phyloP scores from a whole-genome alignment of 208 protist genomes.

The Leishmania lainsoni region DNA sequence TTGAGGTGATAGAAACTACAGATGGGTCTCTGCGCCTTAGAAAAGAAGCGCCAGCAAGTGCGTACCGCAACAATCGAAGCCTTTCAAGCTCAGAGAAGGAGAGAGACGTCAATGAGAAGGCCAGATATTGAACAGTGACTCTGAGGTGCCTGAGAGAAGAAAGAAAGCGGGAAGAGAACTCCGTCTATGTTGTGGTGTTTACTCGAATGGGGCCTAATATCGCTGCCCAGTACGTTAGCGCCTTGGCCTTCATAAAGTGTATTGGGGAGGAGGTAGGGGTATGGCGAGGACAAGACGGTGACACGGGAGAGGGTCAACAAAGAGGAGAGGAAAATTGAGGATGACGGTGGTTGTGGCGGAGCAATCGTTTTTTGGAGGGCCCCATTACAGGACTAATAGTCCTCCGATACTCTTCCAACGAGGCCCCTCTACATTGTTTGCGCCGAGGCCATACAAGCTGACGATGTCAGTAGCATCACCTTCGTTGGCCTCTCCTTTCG shows the following conservation, averaged over 20 bases:
- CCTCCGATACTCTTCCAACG: background rate
- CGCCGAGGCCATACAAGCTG: background rate
- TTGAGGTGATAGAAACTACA: background rate
- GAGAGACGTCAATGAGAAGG: background rate
- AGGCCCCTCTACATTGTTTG: background rate
- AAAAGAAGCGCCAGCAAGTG: background rate
- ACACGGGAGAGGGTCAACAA: background rate
- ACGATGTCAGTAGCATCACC: background rate
- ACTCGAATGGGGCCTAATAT: background rate
- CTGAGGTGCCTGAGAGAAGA: background rate
- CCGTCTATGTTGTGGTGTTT: background rate
- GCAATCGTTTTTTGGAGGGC: background rate
- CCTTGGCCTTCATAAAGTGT: background rate
- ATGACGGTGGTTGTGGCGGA: background rate
- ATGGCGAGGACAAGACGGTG: no score
- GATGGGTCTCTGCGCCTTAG: background rate
- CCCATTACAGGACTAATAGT: background rate
- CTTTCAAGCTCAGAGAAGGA: background rate
- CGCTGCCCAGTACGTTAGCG: background rate
- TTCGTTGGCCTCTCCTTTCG: background rate
- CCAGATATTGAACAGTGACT: background rate
- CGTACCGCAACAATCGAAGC: background rate
- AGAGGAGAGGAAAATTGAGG: background rate
- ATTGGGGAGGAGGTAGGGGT: background rate
- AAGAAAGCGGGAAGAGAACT: background rate